phyloP scores from a whole-genome alignment of 768 basidiomycete genomes.

The Tylopilus sp. region DNA sequence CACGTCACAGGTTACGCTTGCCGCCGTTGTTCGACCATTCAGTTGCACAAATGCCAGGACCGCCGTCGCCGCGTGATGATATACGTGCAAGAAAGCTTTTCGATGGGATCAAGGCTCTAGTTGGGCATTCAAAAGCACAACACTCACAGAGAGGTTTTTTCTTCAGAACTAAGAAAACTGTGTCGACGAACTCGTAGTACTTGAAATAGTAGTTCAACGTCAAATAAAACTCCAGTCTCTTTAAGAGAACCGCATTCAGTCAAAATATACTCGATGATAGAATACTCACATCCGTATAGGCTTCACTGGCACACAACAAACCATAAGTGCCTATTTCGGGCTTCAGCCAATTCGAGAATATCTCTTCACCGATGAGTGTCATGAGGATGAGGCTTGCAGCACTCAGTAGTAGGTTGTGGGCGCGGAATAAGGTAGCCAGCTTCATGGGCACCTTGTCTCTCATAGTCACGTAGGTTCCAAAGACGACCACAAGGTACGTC shows the following conservation, averaged over 20 bases:
- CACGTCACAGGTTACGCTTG: slow-evolving; percentile 38
- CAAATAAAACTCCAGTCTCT: slow-evolving; percentile 92
- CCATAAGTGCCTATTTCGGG: slow-evolving; percentile 72
- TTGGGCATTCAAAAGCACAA: not conserved
- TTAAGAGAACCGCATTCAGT: slow-evolving; percentile 4
- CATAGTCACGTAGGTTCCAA: slow-evolving; percentile 80
- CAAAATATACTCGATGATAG: not conserved
- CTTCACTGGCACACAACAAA: slow-evolving; percentile 63
- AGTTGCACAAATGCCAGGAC: slow-evolving; percentile 90
- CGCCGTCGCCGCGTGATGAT: slow-evolving; percentile 96
- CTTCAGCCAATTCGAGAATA: slow-evolving; percentile 72
- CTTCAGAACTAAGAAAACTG: slow-evolving; percentile 92
- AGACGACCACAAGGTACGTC: slow-evolving; percentile 82
- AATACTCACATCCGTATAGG: slow-evolving; percentile 80
- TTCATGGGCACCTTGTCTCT: slow-evolving; percentile 65
- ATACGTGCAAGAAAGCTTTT: slow-evolving; percentile 91
- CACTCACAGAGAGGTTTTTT: slow-evolving; percentile 90
- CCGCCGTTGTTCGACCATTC: slow-evolving; percentile 84
- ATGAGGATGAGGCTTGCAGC: slow-evolving; percentile 76
- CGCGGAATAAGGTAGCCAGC: slow-evolving; percentile 76
- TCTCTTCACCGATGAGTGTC: slow-evolving; percentile 82
- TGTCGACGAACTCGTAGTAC: slow-evolving; percentile 92
- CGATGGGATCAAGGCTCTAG: not conserved
- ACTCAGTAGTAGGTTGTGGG: slow-evolving; percentile 85
- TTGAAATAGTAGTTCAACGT: slow-evolving; percentile 98